A percentile compares a stretch with the other conserved stretches of the same genome.
These are phyloP conservation scores for Nymphaea colorata DNA, from an alignment of 164 flowering plant genomes.

Conservation along the genomic window DNA sequence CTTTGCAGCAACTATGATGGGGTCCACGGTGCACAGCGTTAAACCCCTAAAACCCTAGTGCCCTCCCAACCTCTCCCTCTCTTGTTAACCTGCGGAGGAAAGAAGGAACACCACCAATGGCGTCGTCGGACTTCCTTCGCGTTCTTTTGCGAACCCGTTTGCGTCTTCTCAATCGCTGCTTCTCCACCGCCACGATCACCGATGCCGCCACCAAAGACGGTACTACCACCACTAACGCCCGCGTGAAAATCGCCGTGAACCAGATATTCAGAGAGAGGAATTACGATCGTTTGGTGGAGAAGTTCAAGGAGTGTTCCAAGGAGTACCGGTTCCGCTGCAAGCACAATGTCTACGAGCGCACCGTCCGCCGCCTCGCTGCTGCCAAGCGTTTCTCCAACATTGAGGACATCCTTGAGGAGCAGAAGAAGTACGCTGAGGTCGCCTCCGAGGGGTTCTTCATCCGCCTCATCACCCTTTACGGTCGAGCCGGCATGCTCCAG, in stretches of 20 bases:
- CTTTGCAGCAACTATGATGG: too few relatives aligned
- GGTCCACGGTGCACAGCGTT: too few relatives aligned
- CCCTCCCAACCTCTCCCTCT: background rate
- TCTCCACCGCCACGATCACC: background rate
- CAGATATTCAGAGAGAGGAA: constrained; percentile 20
- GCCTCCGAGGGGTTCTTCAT: constrained; percentile 18
- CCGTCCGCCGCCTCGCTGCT: constrained; percentile 25
- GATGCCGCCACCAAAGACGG: background rate
- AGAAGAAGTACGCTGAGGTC: constrained; percentile 20
- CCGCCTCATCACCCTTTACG: constrained; percentile 21
- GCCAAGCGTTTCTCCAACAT: constrained; percentile 16
- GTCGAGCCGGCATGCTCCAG: constrained; percentile 28
- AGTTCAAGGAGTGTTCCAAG: constrained; percentile 30
- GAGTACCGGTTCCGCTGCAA: constrained; percentile 25
- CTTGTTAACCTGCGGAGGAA: background rate
- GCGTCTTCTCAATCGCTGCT: background rate
- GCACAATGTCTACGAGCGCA: constrained; percentile 10
- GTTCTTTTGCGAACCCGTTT: background rate
- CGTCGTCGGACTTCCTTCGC: background rate
- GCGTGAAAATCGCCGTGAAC: background rate
- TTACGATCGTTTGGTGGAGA: constrained; percentile 23
- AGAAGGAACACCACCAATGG: background rate
- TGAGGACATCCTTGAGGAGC: constrained; percentile 29
- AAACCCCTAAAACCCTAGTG: background rate
- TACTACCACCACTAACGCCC: background rate